Conservation (phyloP, 768 basidiomycete genomes). For the Hydnum rufescens region DNA sequence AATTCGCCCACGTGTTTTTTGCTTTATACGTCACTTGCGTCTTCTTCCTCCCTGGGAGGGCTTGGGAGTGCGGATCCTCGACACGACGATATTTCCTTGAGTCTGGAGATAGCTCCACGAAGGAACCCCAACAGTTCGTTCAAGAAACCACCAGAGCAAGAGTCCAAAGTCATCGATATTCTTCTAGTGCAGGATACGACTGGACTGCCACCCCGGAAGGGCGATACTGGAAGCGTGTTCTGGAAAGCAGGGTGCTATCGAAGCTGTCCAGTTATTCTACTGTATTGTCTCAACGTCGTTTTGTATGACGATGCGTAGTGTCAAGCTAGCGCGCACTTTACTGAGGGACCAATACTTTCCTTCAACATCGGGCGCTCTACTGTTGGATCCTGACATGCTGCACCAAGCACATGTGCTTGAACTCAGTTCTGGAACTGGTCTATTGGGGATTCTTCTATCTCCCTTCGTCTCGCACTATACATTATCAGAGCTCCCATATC, state of each 20-base stretch:
- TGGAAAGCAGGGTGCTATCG: slow-evolving; percentile 56
- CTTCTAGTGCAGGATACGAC: slow-evolving; percentile 54
- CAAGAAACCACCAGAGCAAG: slow-evolving; percentile 8
- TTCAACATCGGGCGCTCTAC: slow-evolving; percentile 11
- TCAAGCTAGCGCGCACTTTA: slow-evolving; percentile 43
- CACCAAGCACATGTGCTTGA: slow-evolving; percentile 38
- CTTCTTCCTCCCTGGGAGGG: slow-evolving; percentile 6
- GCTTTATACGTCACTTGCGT: no score
- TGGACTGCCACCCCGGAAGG: slow-evolving; percentile 46
- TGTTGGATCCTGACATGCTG: slow-evolving; percentile 30
- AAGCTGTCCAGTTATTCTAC: neutral
- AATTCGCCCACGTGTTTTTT: no score
- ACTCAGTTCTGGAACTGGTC: slow-evolving; percentile 60
- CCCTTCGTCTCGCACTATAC: slow-evolving; percentile 45
- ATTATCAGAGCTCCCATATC: slow-evolving; percentile 40
- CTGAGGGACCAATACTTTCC: slow-evolving; percentile 35
- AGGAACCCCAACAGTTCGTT: neutral
- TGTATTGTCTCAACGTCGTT: neutral
- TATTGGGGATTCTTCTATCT: slow-evolving; percentile 41
- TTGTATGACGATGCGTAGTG: slow-evolving; percentile 21
- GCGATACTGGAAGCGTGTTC: slow-evolving; percentile 66
- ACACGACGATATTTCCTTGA: slow-evolving; percentile 8
- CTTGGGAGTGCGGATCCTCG: slow-evolving; percentile 12
- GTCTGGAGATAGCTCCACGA: slow-evolving; percentile 4
- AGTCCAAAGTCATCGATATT: slow-evolving; percentile 23